phyloP scores from a whole-genome alignment of 2,329 filamentous ascomycete genomes.

The Penicillium fuscoglaucum region DNA sequence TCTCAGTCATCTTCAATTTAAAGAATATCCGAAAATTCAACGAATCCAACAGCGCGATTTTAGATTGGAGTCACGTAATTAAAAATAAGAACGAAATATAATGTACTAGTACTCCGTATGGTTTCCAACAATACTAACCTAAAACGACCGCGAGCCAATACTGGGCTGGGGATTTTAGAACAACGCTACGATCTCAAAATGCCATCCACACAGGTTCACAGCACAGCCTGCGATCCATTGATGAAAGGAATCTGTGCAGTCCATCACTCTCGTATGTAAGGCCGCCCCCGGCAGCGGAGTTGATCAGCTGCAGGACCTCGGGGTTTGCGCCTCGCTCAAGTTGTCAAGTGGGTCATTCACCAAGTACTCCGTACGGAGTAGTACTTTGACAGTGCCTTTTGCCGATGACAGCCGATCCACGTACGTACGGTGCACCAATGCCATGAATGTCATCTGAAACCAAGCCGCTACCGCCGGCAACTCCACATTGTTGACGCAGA shows the following conservation, averaged over 20 bases:
- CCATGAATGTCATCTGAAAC: background rate
- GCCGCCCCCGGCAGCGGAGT: slow-evolving; percentile 21
- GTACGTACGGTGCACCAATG: background rate
- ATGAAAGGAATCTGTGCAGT: slow-evolving; percentile 19
- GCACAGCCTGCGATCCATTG: slow-evolving; percentile 12
- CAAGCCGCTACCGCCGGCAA: slow-evolving; percentile 12
- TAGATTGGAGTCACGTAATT: no score
- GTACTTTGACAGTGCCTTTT: background rate
- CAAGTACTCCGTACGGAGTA: background rate
- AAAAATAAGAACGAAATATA: background rate
- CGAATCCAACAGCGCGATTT: no score
- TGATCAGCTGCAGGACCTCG: slow-evolving; percentile 15
- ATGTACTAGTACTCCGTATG: no score
- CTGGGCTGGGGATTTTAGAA: no score
- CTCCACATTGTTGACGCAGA: slow-evolving; percentile 26
- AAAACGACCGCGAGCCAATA: background rate
- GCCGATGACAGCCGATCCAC: background rate
- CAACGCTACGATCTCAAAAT: background rate
- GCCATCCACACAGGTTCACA: slow-evolving; percentile 11
- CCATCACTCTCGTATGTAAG: slow-evolving; percentile 22
- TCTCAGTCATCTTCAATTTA: no score
- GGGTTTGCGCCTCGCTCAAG: background rate
- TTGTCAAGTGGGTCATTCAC: slow-evolving; percentile 7
- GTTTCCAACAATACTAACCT: background rate
- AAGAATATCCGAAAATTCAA: no score